Conservation (phyloP, 2,329 filamentous ascomycete genomes). For the Stagonosporopsis tanaceti region DNA sequence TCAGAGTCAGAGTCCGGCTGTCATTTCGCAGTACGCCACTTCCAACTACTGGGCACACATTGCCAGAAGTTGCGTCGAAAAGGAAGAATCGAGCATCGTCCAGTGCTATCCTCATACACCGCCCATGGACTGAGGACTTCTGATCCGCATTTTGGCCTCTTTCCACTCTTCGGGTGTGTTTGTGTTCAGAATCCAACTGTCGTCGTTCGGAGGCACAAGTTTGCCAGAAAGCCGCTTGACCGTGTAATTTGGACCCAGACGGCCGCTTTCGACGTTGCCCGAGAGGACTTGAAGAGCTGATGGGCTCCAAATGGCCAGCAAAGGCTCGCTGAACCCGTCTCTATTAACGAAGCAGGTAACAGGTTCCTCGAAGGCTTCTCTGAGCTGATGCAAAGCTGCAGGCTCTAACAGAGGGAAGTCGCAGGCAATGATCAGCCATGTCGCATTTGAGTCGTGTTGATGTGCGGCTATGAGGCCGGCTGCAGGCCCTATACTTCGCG, state of each 20-base stretch:
- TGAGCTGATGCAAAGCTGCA: conserved; percentile 11
- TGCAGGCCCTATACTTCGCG: conserved; percentile 8
- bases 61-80: not conserved
- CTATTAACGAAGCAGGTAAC: conserved; percentile 16
- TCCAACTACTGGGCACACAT: conserved; percentile 23
- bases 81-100: not conserved
- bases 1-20: conserved; percentile 14
- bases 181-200: conserved; percentile 12
- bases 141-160: not conserved
- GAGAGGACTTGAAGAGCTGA: conserved; percentile 2
- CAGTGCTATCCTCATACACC: conserved; percentile 1
- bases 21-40: conserved; percentile 19
- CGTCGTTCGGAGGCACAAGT: not conserved
- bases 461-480: conserved; percentile 18
- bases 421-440: conserved; percentile 15
- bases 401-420: conserved; percentile 15
- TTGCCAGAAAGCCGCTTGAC: conserved; percentile 9
- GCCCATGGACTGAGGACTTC: not conserved
- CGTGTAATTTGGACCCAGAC: not conserved
- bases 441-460: conserved; percentile 1
- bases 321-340: conserved; percentile 12
- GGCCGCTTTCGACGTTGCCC: conserved; percentile 1
- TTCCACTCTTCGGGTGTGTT: conserved; percentile 15
- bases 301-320: conserved; percentile 15
- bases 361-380: conserved; percentile 4